Conservation (phyloP, 2,329 filamentous ascomycete genomes). For the Nemania sp. region DNA sequence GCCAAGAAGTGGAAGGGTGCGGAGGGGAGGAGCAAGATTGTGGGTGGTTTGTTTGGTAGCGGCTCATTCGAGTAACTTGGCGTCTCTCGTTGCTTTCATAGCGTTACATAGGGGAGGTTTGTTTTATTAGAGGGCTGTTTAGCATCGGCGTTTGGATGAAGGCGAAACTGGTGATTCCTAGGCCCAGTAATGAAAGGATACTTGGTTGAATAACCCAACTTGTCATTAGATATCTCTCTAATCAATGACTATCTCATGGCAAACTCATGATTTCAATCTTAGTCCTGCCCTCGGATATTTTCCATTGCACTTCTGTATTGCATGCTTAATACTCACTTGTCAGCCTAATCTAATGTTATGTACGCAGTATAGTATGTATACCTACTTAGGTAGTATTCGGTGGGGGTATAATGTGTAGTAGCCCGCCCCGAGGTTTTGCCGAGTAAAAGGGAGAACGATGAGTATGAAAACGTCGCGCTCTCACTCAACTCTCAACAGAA, state of each 20-base stretch:
- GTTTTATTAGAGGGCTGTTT: neutral
- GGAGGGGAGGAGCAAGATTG: conserved; percentile 66
- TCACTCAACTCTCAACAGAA: too few relatives aligned
- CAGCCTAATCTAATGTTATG: too few relatives aligned
- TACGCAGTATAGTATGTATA: too few relatives aligned
- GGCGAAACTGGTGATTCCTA: neutral
- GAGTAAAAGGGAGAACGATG: neutral
- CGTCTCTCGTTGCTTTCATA: neutral
- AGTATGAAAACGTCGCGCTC: neutral
- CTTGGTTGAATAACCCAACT: neutral
- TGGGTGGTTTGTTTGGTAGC: conserved; percentile 69
- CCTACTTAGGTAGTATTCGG: too few relatives aligned
- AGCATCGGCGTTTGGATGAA: conserved; percentile 29
- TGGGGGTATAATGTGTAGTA: neutral
- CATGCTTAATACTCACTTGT: too few relatives aligned
- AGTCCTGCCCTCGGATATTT: too few relatives aligned
- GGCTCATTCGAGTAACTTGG: conserved; percentile 64
- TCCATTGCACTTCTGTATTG: too few relatives aligned
- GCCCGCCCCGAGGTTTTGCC: conserved; percentile 37
- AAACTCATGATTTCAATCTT: neutral
- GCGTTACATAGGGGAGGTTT: neutral
- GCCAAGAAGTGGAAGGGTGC: conserved; percentile 69
- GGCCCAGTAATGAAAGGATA: neutral
- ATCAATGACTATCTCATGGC: neutral
- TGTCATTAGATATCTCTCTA: neutral